Evolutionary conservation across 2,329 filamentous ascomycete species (phyloP).

Genomic region (Exophiala viscosa): DNA sequence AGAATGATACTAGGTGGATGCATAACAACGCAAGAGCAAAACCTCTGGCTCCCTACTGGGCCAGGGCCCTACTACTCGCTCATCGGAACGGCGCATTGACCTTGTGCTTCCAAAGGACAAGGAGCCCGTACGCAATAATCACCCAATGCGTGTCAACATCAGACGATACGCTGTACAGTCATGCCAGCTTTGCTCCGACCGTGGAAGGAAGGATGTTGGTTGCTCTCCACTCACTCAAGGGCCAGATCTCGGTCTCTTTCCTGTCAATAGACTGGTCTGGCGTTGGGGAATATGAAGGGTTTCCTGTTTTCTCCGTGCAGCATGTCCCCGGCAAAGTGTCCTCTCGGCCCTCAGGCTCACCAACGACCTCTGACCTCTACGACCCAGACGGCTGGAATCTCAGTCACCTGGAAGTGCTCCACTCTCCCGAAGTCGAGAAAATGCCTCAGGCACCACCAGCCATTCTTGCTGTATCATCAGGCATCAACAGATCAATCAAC

Average conservation of each 20-base stretch:
- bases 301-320: constrained; percentile 26
- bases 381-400: constrained; percentile 53
- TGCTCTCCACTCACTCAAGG: constrained; percentile 18
- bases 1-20: constrained; percentile 60
- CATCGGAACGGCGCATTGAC: constrained; percentile 70
- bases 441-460: constrained; percentile 58
- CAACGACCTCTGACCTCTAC: constrained; percentile 34
- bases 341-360: constrained; percentile 17
- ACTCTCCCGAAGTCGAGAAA: constrained; percentile 57
- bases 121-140: constrained; percentile 63
- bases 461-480: constrained; percentile 70
- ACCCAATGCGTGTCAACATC: constrained; percentile 40
- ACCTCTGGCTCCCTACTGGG: constrained; percentile 69
- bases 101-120: constrained; percentile 73
- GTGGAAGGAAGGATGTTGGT: constrained; percentile 25
- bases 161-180: constrained; percentile 19
- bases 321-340: constrained; percentile 22
- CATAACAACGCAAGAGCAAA: constrained; percentile 66
- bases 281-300: constrained; percentile 37
- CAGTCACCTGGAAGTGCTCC: constrained; percentile 71
- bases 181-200: constrained; percentile 47
- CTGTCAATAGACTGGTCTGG: constrained; percentile 33
- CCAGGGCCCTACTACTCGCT: constrained; percentile 69
- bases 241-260: constrained; percentile 19
- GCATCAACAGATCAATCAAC: constrained; percentile 49